Evolutionary conservation across 345 rosid genomes (phyloP), one percentile per base, ranked within the genome.

Genomic region (Erucastrum elatum): DNA sequence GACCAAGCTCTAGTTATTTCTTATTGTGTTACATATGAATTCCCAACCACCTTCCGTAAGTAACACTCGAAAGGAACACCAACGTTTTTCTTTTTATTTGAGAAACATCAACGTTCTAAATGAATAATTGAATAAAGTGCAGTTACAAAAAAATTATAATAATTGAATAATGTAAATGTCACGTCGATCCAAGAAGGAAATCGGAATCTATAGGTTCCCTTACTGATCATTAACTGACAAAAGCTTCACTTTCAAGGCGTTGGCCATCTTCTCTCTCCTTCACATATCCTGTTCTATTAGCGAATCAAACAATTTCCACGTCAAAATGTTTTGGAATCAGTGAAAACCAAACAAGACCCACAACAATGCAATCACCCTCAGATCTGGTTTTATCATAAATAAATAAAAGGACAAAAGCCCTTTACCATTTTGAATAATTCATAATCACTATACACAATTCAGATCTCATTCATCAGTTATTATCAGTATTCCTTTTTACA

Each of bases 281-380:
- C 53, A 58, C 60, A 53, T 30, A 64, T 70, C 75, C 8, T 35
- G 44, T 71, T 66, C 11, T 72, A 8, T 41, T 31, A 72, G 68
- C 82, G 68, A 78, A 78, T 72, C 77, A 78, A 33, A 72, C 25
- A 5, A 39, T 15, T 72, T 66, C 61, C 63, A 31, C 73, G 53
- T 66, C 73, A 31, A 71, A 66, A 72, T 17, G 29, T 78, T 78
- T 78, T 72, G 76, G 74, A 72, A 72, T 72, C 74, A 78, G 68
- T 72, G 69, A 72, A 72, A 78, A 78, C 60, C 77, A 78, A 60
- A 78, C 55, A 59, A 78, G 73, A 65, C 77, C 82, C 72, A 72
- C 82, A 64, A 66, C 77, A 71, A 66, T 21, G 59, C 77, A 41
- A 66, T 66, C 77, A 72, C 62, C 73, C 56, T 31, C 75, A 77